Percentiles rank a stretch among this genome's conserved stretches.
These are phyloP conservation scores for Lecanicillium sp. DNA, from an alignment of 2,329 filamentous ascomycete species.

Conservation along the genomic window DNA sequence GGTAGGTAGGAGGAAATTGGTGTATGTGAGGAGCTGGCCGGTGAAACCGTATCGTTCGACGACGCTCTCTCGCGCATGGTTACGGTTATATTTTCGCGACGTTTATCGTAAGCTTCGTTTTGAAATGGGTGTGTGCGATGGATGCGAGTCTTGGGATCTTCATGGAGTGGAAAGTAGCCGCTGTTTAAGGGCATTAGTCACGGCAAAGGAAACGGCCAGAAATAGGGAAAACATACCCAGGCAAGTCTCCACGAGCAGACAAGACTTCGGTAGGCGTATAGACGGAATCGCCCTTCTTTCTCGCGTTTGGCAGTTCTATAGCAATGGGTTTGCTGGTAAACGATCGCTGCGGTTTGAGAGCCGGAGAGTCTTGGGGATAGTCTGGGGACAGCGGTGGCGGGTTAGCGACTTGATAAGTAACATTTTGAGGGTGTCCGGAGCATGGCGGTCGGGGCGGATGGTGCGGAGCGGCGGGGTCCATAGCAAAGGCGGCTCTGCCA, in stretches of 20 bases:
- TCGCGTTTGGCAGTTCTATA: conserved; percentile 39
- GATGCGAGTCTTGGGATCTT: conserved; percentile 39
- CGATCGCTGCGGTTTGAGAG: conserved; percentile 23
- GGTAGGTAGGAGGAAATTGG: conserved; percentile 44
- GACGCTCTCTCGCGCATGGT: conserved; percentile 14
- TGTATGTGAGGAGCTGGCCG: conserved; percentile 20
- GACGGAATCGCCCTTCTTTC: conserved; percentile 29
- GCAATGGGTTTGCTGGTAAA: conserved; percentile 33
- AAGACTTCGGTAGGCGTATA: conserved; percentile 40
- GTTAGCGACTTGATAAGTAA: neutral
- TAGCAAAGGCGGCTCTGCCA: neutral
- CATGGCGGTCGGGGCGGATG: too few relatives aligned
- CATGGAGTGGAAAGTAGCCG: conserved; percentile 53
- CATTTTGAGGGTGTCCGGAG: too few relatives aligned
- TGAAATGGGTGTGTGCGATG: conserved; percentile 45
- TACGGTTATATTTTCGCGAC: conserved; percentile 9
- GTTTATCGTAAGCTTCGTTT: conserved; percentile 30
- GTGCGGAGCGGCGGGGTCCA: too few relatives aligned
- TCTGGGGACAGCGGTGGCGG: conserved; percentile 3
- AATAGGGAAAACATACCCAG: conserved; percentile 40
- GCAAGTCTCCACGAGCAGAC: conserved; percentile 49
- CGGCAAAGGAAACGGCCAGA: conserved; percentile 2
- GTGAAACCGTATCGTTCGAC: conserved; percentile 18
- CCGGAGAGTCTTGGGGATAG: conserved; percentile 9
- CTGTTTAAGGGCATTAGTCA: conserved; percentile 22